Conservation (phyloP, 2,329 filamentous ascomycete species). For the Penicillium aurantiogriseum region DNA sequence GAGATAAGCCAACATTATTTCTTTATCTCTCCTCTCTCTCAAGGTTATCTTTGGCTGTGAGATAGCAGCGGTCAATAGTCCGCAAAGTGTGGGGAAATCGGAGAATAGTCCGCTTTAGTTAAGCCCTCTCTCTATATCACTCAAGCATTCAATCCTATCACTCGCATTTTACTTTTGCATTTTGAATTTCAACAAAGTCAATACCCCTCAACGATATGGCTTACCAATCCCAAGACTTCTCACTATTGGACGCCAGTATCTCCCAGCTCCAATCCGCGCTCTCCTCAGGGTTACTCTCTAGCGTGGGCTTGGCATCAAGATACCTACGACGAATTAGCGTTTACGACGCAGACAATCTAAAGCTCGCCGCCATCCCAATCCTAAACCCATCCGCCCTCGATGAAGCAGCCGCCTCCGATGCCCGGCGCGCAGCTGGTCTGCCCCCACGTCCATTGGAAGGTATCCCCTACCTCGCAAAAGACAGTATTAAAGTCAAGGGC, state of each 20-base stretch:
- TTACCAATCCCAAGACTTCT: constrained; percentile 11
- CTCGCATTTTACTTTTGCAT: neutral
- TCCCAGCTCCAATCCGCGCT: constrained; percentile 47
- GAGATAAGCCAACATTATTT: constrained; percentile 10
- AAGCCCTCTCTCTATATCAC: neutral
- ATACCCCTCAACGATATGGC: constrained; percentile 8
- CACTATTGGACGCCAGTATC: constrained; percentile 51
- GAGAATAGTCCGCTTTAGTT: constrained; percentile 3
- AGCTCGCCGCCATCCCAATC: constrained; percentile 51
- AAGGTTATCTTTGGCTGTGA: neutral
- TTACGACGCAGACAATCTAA: constrained; percentile 45
- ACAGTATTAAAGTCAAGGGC: constrained; percentile 55
- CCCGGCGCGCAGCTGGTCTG: constrained; percentile 40
- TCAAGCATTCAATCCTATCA: neutral
- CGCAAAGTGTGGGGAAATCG: constrained; percentile 2
- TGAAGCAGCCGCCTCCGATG: constrained; percentile 51
- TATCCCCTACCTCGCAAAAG: constrained; percentile 59
- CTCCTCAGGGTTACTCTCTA: constrained; percentile 39
- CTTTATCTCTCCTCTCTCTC: neutral
- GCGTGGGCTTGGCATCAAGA: constrained; percentile 47
- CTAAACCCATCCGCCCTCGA: constrained; percentile 49
- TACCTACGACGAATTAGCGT: constrained; percentile 50
- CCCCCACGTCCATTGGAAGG: constrained; percentile 50
- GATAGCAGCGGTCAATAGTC: constrained; percentile 7
- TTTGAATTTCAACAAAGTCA: neutral